These are phyloP conservation scores for Nemania sp. DNA, from an alignment of 2,329 filamentous ascomycete genomes.

Conservation along the genomic window DNA sequence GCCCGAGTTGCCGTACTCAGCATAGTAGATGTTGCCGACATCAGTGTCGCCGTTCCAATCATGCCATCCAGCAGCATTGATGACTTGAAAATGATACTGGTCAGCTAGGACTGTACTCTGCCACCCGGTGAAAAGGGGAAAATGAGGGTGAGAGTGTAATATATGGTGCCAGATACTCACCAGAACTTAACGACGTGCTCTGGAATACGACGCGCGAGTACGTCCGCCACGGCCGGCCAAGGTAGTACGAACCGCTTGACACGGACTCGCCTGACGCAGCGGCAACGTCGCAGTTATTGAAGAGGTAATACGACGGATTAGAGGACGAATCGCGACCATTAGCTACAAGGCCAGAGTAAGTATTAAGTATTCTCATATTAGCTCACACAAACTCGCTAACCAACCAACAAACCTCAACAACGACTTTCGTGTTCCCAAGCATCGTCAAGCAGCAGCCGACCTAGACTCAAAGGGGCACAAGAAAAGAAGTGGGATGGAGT, in stretches of 20 bases:
- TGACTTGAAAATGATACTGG: slow-evolving; percentile 41
- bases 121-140: no score
- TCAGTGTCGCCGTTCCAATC: slow-evolving; percentile 56
- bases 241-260: slow-evolving; percentile 46
- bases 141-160: background rate
- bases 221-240: slow-evolving; percentile 53
- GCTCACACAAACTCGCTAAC: no score
- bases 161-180: slow-evolving; percentile 3
- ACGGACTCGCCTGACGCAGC: slow-evolving; percentile 45
- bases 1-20: slow-evolving; percentile 63
- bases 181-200: slow-evolving; percentile 50
- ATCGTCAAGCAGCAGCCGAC: no score
- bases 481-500: background rate
- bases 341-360: no score
- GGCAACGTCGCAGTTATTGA: slow-evolving; percentile 49
- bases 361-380: no score
- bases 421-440: no score
- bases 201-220: slow-evolving; percentile 55
- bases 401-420: no score
- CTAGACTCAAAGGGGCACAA: no score
- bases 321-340: slow-evolving; percentile 45
- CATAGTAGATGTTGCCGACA: slow-evolving; percentile 57
- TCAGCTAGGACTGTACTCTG: background rate
- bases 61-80: slow-evolving; percentile 63
- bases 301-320: slow-evolving; percentile 49